phyloP scores from a whole-genome alignment of 2,329 filamentous ascomycete species.

The Thelonectria blattea region DNA sequence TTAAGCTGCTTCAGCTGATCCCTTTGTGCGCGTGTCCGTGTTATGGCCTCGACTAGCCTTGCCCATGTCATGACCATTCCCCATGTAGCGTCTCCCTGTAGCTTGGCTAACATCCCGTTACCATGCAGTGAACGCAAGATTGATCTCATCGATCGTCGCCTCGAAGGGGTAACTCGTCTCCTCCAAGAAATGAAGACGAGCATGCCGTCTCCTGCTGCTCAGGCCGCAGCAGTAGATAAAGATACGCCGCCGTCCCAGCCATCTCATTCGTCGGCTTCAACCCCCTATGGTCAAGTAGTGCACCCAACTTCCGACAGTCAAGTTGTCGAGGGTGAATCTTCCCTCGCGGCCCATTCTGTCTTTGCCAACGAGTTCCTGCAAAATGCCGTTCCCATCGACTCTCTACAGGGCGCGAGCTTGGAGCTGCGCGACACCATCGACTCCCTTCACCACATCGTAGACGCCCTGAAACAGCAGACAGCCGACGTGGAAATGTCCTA shows the following conservation, averaged over 20 bases:
- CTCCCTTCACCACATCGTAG: constrained; percentile 41
- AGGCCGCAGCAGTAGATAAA: constrained; percentile 12
- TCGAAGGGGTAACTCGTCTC: constrained; percentile 43
- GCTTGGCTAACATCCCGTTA: neutral
- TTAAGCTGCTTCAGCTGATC: neutral
- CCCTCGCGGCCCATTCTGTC: constrained; percentile 52
- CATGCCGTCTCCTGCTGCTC: constrained; percentile 24
- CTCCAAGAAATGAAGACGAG: constrained; percentile 43
- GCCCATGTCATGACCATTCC: neutral
- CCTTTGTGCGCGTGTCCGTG: neutral
- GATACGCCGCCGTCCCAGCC: constrained; percentile 27
- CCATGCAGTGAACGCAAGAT: constrained; percentile 46
- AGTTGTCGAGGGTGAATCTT: constrained; percentile 52
- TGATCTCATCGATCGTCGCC: constrained; percentile 45
- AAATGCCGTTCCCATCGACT: constrained; percentile 43
- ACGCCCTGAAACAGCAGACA: constrained; percentile 35
- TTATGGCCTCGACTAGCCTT: neutral
- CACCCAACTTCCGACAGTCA: constrained; percentile 36
- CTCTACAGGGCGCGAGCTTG: constrained; percentile 37
- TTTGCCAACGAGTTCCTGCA: constrained; percentile 54
- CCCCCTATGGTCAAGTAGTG: constrained; percentile 27
- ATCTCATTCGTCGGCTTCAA: constrained; percentile 24
- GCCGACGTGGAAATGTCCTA: constrained; percentile 34
- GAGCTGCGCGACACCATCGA: constrained; percentile 45
- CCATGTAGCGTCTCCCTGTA: neutral